A percentile compares a stretch with the other conserved stretches of the same genome.
Evolutionary conservation across 352 stramenopile species (phyloP).

Genomic region (Phytopythium sindhum): DNA sequence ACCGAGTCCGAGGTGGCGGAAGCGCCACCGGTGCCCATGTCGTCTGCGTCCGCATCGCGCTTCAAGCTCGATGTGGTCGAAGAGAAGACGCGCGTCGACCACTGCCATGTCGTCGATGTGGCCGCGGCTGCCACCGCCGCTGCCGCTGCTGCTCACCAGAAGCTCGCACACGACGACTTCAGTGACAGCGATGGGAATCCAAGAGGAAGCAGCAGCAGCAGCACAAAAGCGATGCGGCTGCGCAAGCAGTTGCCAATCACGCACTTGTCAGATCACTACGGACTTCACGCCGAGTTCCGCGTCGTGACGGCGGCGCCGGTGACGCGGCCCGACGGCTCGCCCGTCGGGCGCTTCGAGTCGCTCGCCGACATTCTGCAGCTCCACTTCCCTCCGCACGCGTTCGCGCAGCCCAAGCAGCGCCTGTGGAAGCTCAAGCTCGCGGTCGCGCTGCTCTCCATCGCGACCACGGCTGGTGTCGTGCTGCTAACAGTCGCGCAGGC

Average conservation of each 20-base stretch:
- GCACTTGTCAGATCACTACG: slow-evolving; percentile 82
- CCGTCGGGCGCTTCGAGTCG: slow-evolving; percentile 20
- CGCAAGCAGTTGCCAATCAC: slow-evolving; percentile 53
- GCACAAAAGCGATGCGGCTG: not conserved
- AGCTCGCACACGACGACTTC: slow-evolving; percentile 13
- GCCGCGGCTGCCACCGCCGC: slow-evolving; percentile 6
- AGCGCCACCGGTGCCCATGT: slow-evolving; percentile 17
- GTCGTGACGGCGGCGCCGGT: slow-evolving; percentile 36
- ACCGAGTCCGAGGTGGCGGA: slow-evolving; percentile 13
- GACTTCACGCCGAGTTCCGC: slow-evolving; percentile 46
- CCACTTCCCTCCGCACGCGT: slow-evolving; percentile 61
- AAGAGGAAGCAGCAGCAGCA: not conserved
- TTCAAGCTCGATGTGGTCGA: slow-evolving; percentile 44
- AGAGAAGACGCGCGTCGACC: slow-evolving; percentile 49
- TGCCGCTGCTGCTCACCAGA: slow-evolving; percentile 10
- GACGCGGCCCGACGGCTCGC: slow-evolving; percentile 37
- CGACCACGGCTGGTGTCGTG: slow-evolving; percentile 16
- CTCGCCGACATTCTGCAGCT: slow-evolving; percentile 63
- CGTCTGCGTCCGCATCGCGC: slow-evolving; percentile 9
- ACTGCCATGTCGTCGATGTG: slow-evolving; percentile 43
- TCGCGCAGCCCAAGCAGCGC: slow-evolving; percentile 45
- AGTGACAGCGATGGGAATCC: slow-evolving; percentile 6
- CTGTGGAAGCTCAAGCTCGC: slow-evolving; percentile 73
- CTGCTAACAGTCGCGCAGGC: slow-evolving; percentile 7
- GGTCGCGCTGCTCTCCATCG: slow-evolving; percentile 38